Percentiles rank a stretch among this genome's conserved stretches.
These are phyloP conservation scores for Pugionium dolabratum DNA, from an alignment of 345 rosid genomes.

Conservation along the genomic window DNA sequence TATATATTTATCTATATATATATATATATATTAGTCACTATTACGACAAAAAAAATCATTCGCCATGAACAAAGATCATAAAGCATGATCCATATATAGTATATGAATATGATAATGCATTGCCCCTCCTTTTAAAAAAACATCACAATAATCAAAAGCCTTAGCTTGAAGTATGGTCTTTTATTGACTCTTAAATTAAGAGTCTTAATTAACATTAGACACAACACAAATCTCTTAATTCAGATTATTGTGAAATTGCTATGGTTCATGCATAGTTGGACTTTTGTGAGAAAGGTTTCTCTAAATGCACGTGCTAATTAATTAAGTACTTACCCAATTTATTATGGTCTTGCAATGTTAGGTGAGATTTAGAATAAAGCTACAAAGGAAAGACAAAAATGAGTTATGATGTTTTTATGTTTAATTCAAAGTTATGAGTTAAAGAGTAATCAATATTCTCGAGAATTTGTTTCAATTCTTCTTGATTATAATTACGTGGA, in stretches of 20 bases:
- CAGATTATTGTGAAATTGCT: constrained; percentile 11
- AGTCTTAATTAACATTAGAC: constrained; percentile 15
- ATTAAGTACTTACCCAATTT: background rate
- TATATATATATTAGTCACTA: too few species aligned
- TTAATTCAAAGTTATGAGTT: background rate
- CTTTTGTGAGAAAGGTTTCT: constrained; percentile 25
- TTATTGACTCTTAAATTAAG: constrained; percentile 39
- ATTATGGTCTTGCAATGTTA: constrained; percentile 26
- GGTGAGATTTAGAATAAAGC: constrained; percentile 35
- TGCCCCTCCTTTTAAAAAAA: constrained; percentile 14
- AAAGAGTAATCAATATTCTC: background rate
- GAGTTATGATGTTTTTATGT: background rate
- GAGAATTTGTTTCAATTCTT: background rate
- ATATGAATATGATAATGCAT: constrained; percentile 19
- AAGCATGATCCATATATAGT: background rate
- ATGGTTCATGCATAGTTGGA: constrained; percentile 39
- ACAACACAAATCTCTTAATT: constrained; percentile 6
- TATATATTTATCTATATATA: too few species aligned
- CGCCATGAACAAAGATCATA: too few species aligned
- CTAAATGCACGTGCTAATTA: constrained; percentile 30
- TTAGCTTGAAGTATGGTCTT: constrained; percentile 23
- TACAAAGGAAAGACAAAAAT: background rate
- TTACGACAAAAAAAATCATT: too few species aligned
- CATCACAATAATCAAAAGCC: constrained; percentile 15
- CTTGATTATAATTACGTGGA: background rate